These are phyloP conservation scores for Cyberlindnera nakhonratchasimensis DNA, from an alignment of 805 yeast species.

Conservation along the genomic window DNA sequence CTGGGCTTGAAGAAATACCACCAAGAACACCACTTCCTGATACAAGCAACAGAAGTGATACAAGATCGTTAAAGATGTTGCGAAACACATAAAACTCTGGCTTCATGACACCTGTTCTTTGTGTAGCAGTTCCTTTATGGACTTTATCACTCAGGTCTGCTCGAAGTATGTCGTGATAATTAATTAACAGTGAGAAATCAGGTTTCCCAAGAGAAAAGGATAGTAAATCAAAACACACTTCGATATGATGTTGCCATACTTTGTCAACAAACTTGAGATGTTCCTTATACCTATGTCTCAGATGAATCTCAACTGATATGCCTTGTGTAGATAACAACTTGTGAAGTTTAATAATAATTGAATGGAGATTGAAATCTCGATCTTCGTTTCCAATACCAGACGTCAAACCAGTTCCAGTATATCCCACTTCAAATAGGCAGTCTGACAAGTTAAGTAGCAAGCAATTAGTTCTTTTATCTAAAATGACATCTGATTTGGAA, in stretches of 20 bases:
- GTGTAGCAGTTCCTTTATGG: not conserved
- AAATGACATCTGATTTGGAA: not conserved
- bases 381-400: not conserved
- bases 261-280: constrained; percentile 4
- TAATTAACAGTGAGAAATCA: not conserved
- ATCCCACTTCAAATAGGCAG: not conserved
- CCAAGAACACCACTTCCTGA: not conserved
- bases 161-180: not conserved
- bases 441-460: not conserved
- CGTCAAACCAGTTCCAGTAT: not conserved
- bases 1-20: not conserved
- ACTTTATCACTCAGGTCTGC: not conserved
- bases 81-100: not conserved
- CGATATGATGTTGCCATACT: constrained; percentile 8
- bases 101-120: not conserved
- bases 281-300: not conserved
- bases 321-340: not conserved
- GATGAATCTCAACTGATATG: not conserved
- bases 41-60: constrained; percentile 1
- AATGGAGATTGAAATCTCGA: not conserved
- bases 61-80: constrained; percentile 6
- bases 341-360: not conserved
- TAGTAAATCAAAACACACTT: constrained; percentile 1
- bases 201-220: not conserved
- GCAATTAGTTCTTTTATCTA: not conserved